Conservation (phyloP, 2,329 filamentous ascomycete species). For the Arthrobotrys pseudoclavata region DNA sequence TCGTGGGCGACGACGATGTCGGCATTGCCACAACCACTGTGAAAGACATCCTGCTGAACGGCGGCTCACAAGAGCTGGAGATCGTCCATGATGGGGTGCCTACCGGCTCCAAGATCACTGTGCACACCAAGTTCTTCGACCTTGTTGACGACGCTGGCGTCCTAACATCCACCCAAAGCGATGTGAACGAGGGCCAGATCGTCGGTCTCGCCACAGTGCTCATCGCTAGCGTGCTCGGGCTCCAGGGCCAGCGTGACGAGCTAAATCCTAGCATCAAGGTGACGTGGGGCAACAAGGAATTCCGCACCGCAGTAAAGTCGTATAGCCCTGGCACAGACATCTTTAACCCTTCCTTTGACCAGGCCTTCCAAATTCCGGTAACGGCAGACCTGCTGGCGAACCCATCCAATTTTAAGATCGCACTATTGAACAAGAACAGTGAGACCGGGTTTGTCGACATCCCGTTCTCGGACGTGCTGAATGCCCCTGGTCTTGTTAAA, state of each 20-base stretch:
- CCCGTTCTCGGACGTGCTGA: slow-evolving; percentile 65
- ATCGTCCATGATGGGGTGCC: slow-evolving; percentile 66
- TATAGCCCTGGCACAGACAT: slow-evolving; percentile 69
- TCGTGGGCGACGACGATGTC: slow-evolving; percentile 68
- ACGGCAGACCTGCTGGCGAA: slow-evolving; percentile 64
- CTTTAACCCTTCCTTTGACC: slow-evolving; percentile 69
- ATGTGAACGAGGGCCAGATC: slow-evolving; percentile 64
- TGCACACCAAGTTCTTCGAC: slow-evolving; percentile 67
- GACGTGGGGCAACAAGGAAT: slow-evolving; percentile 67
- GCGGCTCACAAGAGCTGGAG: slow-evolving; percentile 67
- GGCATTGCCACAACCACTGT: slow-evolving; percentile 67
- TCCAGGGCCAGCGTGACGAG: slow-evolving; percentile 68
- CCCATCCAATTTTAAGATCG: slow-evolving; percentile 64
- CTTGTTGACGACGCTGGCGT: slow-evolving; percentile 65
- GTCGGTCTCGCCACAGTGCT: slow-evolving; percentile 68
- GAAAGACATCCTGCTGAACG: slow-evolving; percentile 67
- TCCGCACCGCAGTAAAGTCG: slow-evolving; percentile 67
- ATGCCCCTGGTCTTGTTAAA: slow-evolving; percentile 64
- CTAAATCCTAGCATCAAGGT: slow-evolving; percentile 69
- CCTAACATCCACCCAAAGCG: slow-evolving; percentile 64
- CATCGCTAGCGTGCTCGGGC: slow-evolving; percentile 67
- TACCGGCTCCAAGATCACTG: slow-evolving; percentile 65
- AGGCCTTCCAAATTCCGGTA: slow-evolving; percentile 68
- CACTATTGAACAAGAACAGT: slow-evolving; percentile 65
- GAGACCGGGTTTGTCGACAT: slow-evolving; percentile 66